phyloP scores from a whole-genome alignment of 2,329 filamentous ascomycete species.

The Fusarium sp. region DNA sequence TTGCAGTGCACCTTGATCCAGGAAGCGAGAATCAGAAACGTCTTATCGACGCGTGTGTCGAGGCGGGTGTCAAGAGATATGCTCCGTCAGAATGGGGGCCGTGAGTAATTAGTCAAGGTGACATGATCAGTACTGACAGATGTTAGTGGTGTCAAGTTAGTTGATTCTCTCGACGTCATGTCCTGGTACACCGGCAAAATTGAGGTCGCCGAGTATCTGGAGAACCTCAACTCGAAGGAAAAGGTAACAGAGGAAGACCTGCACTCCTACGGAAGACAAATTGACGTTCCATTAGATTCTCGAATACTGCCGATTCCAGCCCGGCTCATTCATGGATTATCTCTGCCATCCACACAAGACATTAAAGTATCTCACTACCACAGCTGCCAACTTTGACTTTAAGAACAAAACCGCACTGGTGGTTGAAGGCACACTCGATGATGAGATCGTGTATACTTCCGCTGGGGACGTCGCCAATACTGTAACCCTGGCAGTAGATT shows the following conservation, averaged over 20 bases:
- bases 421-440: neutral
- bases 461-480: neutral
- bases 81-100: slow-evolving; percentile 18
- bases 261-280: neutral
- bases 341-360: slow-evolving; percentile 3
- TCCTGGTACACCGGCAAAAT: slow-evolving; percentile 14
- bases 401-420: neutral
- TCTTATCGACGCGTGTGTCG: slow-evolving; percentile 1
- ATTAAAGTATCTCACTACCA: neutral
- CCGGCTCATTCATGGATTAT: slow-evolving; percentile 15
- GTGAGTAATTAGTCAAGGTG: neutral
- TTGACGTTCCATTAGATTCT: neutral
- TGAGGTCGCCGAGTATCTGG: neutral
- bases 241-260: rapidly evolving
- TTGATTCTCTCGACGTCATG: neutral
- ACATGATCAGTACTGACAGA: neutral
- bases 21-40: neutral
- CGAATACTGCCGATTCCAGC: slow-evolving; percentile 7
- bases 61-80: neutral
- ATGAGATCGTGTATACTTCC: neutral
- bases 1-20: neutral
- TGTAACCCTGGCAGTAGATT: neutral
- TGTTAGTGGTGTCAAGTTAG: neutral
- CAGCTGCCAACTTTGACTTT: neutral
- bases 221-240: neutral